Percentiles rank a stretch among this genome's conserved stretches.
Conservation (phyloP, 306 rosid species). For the Trifolium dubium region DNA sequence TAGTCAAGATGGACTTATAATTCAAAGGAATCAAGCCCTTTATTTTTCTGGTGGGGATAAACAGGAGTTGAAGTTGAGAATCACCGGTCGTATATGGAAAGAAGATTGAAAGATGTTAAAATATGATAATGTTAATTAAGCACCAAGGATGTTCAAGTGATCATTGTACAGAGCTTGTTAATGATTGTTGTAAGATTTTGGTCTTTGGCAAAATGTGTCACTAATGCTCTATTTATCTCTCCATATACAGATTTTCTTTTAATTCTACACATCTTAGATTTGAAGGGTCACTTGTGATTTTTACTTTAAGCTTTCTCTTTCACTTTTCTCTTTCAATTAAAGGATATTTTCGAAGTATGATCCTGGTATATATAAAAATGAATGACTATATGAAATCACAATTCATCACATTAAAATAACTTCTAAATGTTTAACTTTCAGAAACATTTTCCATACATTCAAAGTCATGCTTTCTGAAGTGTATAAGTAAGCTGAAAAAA, state of each 20-base stretch:
- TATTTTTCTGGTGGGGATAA: constrained; percentile 87
- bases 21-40: constrained; percentile 85
- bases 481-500: background rate
- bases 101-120: constrained; percentile 70
- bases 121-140: constrained; percentile 32
- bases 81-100: constrained; percentile 96
- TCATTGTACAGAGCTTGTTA: constrained; percentile 55
- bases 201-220: constrained; percentile 39
- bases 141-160: constrained; percentile 24
- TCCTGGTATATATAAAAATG: background rate
- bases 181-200: constrained; percentile 41
- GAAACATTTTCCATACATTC: background rate
- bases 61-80: constrained; percentile 81
- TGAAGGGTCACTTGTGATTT: background rate
- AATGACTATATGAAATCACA: background rate
- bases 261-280: constrained; percentile 4
- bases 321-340: background rate
- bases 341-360: background rate
- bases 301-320: background rate
- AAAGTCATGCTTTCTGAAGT: background rate
- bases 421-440: background rate
- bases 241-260: constrained; percentile 29
- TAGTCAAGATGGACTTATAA: constrained; percentile 91
- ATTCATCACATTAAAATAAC: background rate
- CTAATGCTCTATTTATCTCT: constrained; percentile 28